These are phyloP conservation scores for Psilocybe subaeruginosa DNA, from an alignment of 768 basidiomycete species.

Conservation along the genomic window DNA sequence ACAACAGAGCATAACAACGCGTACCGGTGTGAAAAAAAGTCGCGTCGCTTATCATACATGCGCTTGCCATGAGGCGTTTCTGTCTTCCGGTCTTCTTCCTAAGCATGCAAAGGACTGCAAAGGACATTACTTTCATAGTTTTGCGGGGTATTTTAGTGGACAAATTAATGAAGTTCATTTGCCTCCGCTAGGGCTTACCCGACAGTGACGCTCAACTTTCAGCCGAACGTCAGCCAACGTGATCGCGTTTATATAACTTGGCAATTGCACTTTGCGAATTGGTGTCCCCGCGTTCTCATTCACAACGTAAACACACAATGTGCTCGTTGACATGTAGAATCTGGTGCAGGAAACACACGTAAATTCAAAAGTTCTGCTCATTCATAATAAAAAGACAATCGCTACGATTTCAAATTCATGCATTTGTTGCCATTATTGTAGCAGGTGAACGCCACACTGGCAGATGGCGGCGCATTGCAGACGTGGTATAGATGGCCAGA, in stretches of 20 bases:
- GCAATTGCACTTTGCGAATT: too few relatives aligned
- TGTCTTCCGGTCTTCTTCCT: background rate
- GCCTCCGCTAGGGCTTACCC: slow-evolving; percentile 3
- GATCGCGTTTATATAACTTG: slow-evolving; percentile 6
- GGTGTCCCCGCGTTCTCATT: too few relatives aligned
- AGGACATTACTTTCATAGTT: background rate
- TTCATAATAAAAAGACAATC: background rate
- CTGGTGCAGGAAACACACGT: too few relatives aligned
- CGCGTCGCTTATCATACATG: slow-evolving; percentile 33
- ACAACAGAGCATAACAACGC: slow-evolving; percentile 45
- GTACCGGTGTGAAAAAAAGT: slow-evolving; percentile 33
- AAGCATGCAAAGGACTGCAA: background rate
- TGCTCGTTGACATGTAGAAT: too few relatives aligned
- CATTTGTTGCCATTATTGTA: background rate
- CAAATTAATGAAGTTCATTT: slow-evolving; percentile 4
- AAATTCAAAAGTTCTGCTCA: too few relatives aligned
- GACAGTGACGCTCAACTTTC: background rate
- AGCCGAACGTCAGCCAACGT: slow-evolving; percentile 5
- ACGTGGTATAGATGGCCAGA: too few relatives aligned
- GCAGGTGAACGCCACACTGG: too few relatives aligned
- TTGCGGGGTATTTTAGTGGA: background rate
- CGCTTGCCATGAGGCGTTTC: slow-evolving; percentile 19
- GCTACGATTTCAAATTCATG: background rate
- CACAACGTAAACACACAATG: too few relatives aligned
- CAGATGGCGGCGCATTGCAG: too few relatives aligned